These are phyloP conservation scores for Saccharomyces hybrid DNA, from an alignment of 1,139 yeast genomes.

Conservation along the genomic window DNA sequence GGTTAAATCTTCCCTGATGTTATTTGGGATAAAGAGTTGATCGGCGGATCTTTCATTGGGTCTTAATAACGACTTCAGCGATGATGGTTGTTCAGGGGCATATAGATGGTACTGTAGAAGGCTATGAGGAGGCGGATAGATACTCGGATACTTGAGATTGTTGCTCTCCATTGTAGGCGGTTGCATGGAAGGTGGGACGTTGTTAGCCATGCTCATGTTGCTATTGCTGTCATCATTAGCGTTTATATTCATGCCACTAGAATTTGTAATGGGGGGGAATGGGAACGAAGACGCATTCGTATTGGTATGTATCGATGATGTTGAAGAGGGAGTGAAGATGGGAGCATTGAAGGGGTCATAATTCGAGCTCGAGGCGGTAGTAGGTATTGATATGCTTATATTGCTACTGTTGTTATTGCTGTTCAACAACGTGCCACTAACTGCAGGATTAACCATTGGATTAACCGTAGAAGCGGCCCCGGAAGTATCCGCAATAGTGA, in stretches of 20 bases:
- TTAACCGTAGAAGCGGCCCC: conserved; percentile 5
- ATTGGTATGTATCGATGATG: neutral
- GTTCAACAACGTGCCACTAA: neutral
- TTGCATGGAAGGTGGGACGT: neutral
- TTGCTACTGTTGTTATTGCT: neutral
- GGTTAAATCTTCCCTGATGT: conserved; percentile 64
- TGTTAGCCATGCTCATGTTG: conserved; percentile 4
- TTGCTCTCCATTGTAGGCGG: neutral
- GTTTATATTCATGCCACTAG: neutral
- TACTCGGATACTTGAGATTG: conserved; percentile 22
- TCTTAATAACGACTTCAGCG: conserved; percentile 49
- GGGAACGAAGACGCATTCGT: neutral
- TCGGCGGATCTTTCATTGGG: conserved; percentile 66
- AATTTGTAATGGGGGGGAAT: neutral
- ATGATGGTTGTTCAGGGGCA: conserved; percentile 84
- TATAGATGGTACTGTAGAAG: conserved; percentile 79
- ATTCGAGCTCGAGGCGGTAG: neutral
- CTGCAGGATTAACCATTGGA: neutral
- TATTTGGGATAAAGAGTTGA: conserved; percentile 63
- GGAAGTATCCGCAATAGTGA: conserved; percentile 7
- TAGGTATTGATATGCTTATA: neutral
- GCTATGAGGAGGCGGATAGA: conserved; percentile 33
- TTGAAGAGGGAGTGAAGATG: neutral
- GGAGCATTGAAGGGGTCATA: neutral
- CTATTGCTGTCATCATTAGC: neutral